A percentile compares a stretch with the other conserved stretches of the same genome.
These are phyloP conservation scores for Pichia nanzhaoensis DNA, from an alignment of 805 yeast species.

Conservation along the genomic window DNA sequence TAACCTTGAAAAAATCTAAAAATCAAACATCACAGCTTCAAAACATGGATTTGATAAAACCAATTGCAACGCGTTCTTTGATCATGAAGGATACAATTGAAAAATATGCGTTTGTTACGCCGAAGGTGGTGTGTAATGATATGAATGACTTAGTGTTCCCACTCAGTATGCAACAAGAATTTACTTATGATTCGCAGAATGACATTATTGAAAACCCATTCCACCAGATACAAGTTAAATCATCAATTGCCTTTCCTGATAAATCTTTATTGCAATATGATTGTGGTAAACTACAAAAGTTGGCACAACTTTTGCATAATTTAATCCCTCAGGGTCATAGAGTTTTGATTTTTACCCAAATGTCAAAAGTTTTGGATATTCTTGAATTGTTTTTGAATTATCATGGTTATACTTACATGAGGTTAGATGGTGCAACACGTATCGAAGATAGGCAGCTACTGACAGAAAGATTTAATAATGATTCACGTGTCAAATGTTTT, in stretches of 20 bases:
- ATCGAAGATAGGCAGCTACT: slow-evolving; percentile 93
- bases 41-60: slow-evolving; percentile 33
- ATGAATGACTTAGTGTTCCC: slow-evolving; percentile 50
- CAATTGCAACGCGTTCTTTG: slow-evolving; percentile 35
- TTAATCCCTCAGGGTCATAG: slow-evolving; percentile 85
- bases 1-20: slow-evolving; percentile 30
- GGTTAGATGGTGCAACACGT: slow-evolving; percentile 96
- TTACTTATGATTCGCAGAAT: slow-evolving; percentile 26
- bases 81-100: slow-evolving; percentile 49
- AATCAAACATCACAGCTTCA: slow-evolving; percentile 26
- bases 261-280: slow-evolving; percentile 87
- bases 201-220: slow-evolving; percentile 41
- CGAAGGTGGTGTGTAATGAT: slow-evolving; percentile 74
- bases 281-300: slow-evolving; percentile 90
- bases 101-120: slow-evolving; percentile 81
- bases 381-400: slow-evolving; percentile 88
- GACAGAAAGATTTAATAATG: slow-evolving; percentile 89
- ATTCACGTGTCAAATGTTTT: slow-evolving; percentile 79
- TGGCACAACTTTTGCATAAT: slow-evolving; percentile 69
- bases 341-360: slow-evolving; percentile 92
- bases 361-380: slow-evolving; percentile 94
- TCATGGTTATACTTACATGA: slow-evolving; percentile 89
- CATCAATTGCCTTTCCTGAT: slow-evolving; percentile 94
- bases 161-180: slow-evolving; percentile 25
- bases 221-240: slow-evolving; percentile 77